Conservation (phyloP, 345 rosid genomes). For the Eucalyptus tenuipes region DNA sequence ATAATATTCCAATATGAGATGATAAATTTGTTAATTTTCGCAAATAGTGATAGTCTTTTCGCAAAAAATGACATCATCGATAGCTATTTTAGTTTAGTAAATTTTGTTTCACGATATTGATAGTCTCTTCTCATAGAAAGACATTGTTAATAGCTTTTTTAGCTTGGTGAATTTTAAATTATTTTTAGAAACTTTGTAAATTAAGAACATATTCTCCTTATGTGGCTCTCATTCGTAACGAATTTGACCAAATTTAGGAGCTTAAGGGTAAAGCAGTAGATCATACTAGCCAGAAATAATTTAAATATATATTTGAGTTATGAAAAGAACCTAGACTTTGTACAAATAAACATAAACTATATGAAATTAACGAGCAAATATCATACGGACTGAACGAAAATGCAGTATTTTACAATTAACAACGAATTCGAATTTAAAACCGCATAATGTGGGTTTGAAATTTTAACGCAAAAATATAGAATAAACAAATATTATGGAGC, state of each 20-base stretch:
- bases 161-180: not conserved
- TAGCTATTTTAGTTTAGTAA: not conserved
- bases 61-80: too few species aligned
- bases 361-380: not conserved
- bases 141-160: not conserved
- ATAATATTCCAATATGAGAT: not conserved
- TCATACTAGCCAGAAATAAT: not conserved
- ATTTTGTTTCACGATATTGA: not conserved
- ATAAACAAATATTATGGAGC: not conserved
- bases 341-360: not conserved
- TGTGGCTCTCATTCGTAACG: not conserved
- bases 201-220: not conserved
- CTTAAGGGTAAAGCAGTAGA: not conserved
- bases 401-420: not conserved
- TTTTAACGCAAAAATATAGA: not conserved
- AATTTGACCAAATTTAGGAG: not conserved
- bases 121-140: not conserved
- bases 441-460: not conserved
- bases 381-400: rapidly evolving
- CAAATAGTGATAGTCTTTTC: too few species aligned
- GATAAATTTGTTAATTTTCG: not conserved
- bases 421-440: too few species aligned
- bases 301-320: not conserved
- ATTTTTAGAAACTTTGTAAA: not conserved
- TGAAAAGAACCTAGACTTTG: not conserved